phyloP scores from a whole-genome alignment of 2,329 filamentous ascomycete genomes.

The Achaetomium macrosporum region DNA sequence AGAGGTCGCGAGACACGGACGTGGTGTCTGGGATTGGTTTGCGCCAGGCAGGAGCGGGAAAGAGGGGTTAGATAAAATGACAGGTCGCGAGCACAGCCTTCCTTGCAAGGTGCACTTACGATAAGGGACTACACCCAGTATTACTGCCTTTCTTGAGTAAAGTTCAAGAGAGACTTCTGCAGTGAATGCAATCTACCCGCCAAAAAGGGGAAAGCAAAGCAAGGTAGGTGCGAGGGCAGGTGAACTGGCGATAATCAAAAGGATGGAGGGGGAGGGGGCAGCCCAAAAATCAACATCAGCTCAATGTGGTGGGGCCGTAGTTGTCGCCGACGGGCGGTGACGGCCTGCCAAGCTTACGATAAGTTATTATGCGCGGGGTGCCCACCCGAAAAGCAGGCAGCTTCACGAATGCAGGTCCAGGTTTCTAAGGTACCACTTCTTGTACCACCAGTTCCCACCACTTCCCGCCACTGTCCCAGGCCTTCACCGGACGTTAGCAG shows the following conservation, averaged over 20 bases:
- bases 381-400: not conserved
- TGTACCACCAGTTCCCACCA: not conserved
- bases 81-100: conserved; percentile 6
- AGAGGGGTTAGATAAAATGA: conserved; percentile 15
- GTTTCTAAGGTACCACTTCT: not conserved
- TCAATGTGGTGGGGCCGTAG: conserved; percentile 17
- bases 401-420: conserved; percentile 1
- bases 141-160: not conserved
- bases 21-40: conserved; percentile 1
- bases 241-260: conserved; percentile 19
- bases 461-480: too few relatives aligned
- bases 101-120: conserved; percentile 10
- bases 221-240: conserved; percentile 2
- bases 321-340: conserved; percentile 14
- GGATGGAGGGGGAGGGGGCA: conserved; percentile 17
- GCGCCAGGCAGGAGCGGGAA: conserved; percentile 11
- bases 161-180: not conserved
- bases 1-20: not conserved
- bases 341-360: conserved; percentile 9
- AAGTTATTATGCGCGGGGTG: too few relatives aligned
- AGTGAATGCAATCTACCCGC: not conserved
- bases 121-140: not conserved
- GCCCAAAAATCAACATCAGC: conserved; percentile 21
- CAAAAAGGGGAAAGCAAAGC: not conserved
- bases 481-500: too few relatives aligned